Conservation (phyloP, 2,329 filamentous ascomycete species). For the Emergomyces africanus region DNA sequence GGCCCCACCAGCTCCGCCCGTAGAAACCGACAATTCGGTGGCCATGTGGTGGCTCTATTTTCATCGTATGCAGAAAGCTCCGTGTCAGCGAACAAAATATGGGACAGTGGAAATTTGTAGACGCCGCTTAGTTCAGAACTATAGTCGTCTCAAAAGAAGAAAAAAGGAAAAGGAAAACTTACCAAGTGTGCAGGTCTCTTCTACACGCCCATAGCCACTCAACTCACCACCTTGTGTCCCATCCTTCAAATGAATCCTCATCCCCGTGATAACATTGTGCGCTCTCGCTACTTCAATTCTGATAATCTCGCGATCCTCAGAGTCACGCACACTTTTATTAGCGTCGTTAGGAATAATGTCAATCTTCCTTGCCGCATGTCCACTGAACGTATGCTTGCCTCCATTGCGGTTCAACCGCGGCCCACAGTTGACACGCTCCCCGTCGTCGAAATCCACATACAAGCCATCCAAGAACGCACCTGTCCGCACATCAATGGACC, state of each 20-base stretch:
- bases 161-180: not conserved
- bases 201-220: not conserved
- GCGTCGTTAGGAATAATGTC: constrained; percentile 8
- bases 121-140: not conserved
- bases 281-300: constrained; percentile 19
- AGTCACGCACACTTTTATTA: not conserved
- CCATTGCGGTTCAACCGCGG: constrained; percentile 17
- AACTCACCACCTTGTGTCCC: constrained; percentile 9
- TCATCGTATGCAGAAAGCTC: not conserved
- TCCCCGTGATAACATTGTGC: constrained; percentile 14
- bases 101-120: too few relatives aligned
- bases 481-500: constrained; percentile 33
- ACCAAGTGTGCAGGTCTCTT: not conserved
- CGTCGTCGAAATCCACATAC: constrained; percentile 34
- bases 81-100: not conserved
- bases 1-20: constrained; percentile 23
- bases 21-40: constrained; percentile 37
- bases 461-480: constrained; percentile 35
- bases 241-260: constrained; percentile 20
- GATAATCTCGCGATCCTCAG: constrained; percentile 17
- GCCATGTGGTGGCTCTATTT: constrained; percentile 15
- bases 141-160: not conserved
- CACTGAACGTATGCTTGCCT: constrained; percentile 21
- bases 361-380: constrained; percentile 19
- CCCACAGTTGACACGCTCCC: constrained; percentile 32